These are phyloP conservation scores for Vaccinium myrtillus DNA, from an alignment of 148 eudicot species.

Conservation along the genomic window DNA sequence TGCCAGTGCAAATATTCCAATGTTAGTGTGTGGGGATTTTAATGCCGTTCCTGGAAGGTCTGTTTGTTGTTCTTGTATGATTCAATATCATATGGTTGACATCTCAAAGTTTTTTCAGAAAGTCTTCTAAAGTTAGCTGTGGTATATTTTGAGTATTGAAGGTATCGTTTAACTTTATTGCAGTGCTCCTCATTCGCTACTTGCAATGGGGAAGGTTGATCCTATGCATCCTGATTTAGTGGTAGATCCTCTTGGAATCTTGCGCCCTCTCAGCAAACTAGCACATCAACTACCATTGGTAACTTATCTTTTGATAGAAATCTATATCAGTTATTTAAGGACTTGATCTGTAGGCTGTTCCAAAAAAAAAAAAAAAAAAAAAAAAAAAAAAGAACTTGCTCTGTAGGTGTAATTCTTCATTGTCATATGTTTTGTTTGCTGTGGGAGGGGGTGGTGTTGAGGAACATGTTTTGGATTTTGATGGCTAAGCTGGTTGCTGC, in stretches of 20 bases:
- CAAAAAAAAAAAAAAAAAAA: no score
- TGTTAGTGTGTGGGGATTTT: conserved; percentile 55
- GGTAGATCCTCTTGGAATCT: conserved; percentile 83
- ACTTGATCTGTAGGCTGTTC: background rate
- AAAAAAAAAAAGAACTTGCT: background rate
- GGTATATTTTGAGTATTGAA: background rate
- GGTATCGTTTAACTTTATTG: conserved; percentile 22
- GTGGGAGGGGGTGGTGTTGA: background rate
- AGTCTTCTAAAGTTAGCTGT: background rate
- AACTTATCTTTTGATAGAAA: conserved; percentile 3
- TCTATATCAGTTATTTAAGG: background rate
- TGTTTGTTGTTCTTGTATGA: conserved; percentile 15
- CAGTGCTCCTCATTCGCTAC: conserved; percentile 95
- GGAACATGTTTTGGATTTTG: conserved; percentile 13
- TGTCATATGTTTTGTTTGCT: background rate
- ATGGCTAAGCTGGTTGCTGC: conserved; percentile 12
- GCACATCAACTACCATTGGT: conserved; percentile 93
- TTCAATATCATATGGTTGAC: background rate
- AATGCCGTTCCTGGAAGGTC: conserved; percentile 93
- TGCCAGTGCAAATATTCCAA: conserved; percentile 9
- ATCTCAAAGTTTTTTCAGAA: background rate
- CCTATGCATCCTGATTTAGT: conserved; percentile 39
- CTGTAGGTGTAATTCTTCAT: background rate
- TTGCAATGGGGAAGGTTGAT: conserved; percentile 96
- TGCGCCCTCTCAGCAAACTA: conserved; percentile 78